phyloP scores from a whole-genome alignment of 192 early-diverging fungal genomes.

The Dissophora globulifera region DNA sequence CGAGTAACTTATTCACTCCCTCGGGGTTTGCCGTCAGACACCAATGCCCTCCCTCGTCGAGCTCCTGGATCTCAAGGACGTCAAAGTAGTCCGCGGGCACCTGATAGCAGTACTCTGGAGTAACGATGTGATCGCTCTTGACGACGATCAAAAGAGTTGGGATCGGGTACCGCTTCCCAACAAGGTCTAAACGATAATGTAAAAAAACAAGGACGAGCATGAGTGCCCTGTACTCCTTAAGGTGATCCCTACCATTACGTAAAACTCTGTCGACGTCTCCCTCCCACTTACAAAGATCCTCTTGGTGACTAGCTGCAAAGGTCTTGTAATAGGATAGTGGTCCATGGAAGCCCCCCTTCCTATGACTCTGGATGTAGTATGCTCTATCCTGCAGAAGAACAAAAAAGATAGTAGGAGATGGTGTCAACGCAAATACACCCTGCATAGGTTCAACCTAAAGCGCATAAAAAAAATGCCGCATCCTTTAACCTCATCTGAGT shows the following conservation, averaged over 20 bases:
- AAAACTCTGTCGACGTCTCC: too few relatives aligned
- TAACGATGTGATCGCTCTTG: not conserved
- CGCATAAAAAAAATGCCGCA: not conserved
- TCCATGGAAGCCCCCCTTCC: conserved; percentile 4
- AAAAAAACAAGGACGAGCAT: too few relatives aligned
- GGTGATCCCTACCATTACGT: too few relatives aligned
- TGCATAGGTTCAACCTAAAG: not conserved
- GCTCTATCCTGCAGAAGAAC: conserved; percentile 9
- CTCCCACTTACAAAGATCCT: conserved; percentile 18
- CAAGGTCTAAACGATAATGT: too few relatives aligned
- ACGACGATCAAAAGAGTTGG: conserved; percentile 16
- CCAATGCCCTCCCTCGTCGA: conserved; percentile 22
- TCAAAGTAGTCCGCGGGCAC: conserved; percentile 17
- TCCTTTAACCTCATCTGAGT: not conserved
- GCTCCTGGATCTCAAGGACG: not conserved
- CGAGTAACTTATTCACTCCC: conserved; percentile 7
- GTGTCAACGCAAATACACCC: too few relatives aligned
- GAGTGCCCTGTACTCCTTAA: too few relatives aligned
- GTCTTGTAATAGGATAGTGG: conserved; percentile 16
- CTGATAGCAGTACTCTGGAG: conserved; percentile 1
- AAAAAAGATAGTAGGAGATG: too few relatives aligned
- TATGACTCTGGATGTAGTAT: conserved; percentile 4
- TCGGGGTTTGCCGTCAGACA: conserved; percentile 17
- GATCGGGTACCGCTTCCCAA: conserved; percentile 4
- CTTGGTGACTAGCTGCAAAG: not conserved